Conservation (phyloP, 352 stramenopile genomes). For the Globisporangium ultimum region DNA sequence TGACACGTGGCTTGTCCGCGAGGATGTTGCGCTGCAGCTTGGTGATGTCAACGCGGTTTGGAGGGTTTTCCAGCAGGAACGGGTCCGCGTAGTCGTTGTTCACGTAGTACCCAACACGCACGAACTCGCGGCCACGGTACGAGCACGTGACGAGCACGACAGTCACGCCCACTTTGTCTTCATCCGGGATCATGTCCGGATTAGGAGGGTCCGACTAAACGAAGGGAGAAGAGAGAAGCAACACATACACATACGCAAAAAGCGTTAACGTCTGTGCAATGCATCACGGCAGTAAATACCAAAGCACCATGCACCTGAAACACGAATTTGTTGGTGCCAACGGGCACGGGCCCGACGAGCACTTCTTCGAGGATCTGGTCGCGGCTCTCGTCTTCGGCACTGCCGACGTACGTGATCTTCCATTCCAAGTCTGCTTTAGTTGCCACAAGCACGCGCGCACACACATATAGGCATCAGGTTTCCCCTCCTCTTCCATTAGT, state of each 20-base stretch:
- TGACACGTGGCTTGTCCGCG: constrained; percentile 95
- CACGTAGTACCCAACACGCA: constrained; percentile 94
- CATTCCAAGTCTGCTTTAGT: constrained; percentile 94
- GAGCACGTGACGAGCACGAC: constrained; percentile 98
- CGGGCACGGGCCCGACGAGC: constrained; percentile 96
- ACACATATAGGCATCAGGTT: neutral
- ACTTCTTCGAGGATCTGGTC: constrained; percentile 99
- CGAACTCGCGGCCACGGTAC: constrained; percentile 97
- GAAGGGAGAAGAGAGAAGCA: too few relatives aligned
- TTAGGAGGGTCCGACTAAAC: constrained; percentile 91
- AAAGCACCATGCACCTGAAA: constrained; percentile 37
- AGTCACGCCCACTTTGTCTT: constrained; percentile 98
- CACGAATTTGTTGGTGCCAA: constrained; percentile 99
- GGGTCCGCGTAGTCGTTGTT: constrained; percentile 98
- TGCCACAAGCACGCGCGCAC: neutral
- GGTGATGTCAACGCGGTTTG: constrained; percentile 79
- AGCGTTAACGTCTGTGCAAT: constrained; percentile 6
- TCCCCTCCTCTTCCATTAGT: too few relatives aligned
- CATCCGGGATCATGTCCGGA: constrained; percentile 88
- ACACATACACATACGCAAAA: constrained; percentile 5
- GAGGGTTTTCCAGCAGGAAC: constrained; percentile 81
- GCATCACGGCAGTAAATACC: too few relatives aligned
- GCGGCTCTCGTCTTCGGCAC: constrained; percentile 91
- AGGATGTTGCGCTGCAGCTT: constrained; percentile 96
- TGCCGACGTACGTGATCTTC: constrained; percentile 99